Evolutionary conservation across 768 basidiomycete genomes (phyloP), one percentile per base, ranked within the genome.

Genomic region (Lactarius hengduanensis): DNA sequence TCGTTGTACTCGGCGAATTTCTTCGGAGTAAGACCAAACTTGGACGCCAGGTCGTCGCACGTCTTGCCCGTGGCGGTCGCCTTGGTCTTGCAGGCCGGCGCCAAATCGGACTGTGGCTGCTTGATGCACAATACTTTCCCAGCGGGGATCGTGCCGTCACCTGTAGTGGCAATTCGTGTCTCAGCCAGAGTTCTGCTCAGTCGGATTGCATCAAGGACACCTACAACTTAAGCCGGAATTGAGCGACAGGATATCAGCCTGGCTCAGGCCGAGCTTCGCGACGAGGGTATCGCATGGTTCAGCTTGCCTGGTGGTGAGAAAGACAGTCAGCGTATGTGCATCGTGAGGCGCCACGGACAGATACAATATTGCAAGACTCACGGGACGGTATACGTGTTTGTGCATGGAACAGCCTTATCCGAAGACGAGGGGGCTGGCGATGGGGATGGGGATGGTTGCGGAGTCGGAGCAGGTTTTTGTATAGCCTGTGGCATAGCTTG

Each of bases 61-160:
- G 58, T 43, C 30, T 20, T 22, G 3, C 0, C 30, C 32, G 65
- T 63, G 28, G 69, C 66, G 4, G 66, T 67, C 0, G 4, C 43
- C 22, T 69, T 63, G 16, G 61, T 54, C 36, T 66, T 69, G 50
- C 69, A 69, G 3, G 2, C 3, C 5, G 69, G 59, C 45, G 34
- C 34, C 34, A 34, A 34, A 34, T 34, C 9, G 1, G 34, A 34
- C 34, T 9, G 2, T 0, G 34, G 34, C 9, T 36, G 4, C 50
- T 5, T 57, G 15, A 26, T 9, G 62, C 66, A 68, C 20, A 68
- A 0, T 16, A 0, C 0, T 22, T 0, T 6, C 15, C 45, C 54
- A 5, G 30, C 1, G 16, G 38, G n/a, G 43, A 63, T 45, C 26
- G 54, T 5, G 18, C 28, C 9, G 26, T 30, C 9, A 10, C 57